A percentile compares a stretch with the other conserved stretches of the same genome.
Conservation (phyloP, 495 filamentous ascomycete species). For the Penicillium lagena region DNA sequence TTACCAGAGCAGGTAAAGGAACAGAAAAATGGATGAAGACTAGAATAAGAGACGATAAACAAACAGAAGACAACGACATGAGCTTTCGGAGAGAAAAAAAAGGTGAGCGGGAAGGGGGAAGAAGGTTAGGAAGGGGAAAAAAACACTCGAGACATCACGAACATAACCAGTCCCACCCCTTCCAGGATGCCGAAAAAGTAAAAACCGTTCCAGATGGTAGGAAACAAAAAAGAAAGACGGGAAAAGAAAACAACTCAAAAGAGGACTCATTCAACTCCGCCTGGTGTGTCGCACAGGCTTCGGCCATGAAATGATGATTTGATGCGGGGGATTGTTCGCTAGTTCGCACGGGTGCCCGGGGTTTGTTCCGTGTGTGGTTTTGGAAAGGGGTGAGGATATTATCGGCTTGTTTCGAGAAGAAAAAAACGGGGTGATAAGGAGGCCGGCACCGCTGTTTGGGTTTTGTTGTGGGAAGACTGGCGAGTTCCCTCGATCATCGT, state of each 20-base stretch:
- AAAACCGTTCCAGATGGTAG: slow-evolving; percentile 26
- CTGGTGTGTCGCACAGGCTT: neutral
- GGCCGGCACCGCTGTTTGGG: too few species aligned
- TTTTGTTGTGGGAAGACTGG: too few species aligned
- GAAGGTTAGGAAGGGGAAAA: slow-evolving; percentile 12
- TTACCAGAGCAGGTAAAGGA: too few species aligned
- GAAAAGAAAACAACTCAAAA: slow-evolving; percentile 6
- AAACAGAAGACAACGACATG: slow-evolving; percentile 23
- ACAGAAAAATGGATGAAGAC: too few species aligned
- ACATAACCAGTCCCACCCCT: slow-evolving; percentile 26
- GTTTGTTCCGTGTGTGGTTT: neutral
- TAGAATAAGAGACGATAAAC: neutral
- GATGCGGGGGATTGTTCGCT: slow-evolving; percentile 9
- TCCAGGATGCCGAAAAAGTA: slow-evolving; percentile 22
- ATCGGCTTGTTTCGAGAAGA: too few species aligned
- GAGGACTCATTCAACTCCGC: slow-evolving; percentile 1
- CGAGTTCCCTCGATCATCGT: slow-evolving; percentile 14
- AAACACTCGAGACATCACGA: slow-evolving; percentile 15
- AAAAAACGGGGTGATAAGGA: too few species aligned
- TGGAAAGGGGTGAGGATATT: too few species aligned
- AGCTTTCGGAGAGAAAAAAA: slow-evolving; percentile 17
- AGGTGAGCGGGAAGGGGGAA: slow-evolving; percentile 16
- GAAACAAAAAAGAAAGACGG: slow-evolving; percentile 18
- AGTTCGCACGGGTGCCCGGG: slow-evolving; percentile 10
- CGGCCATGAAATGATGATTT: slow-evolving; percentile 7